These are phyloP conservation scores for Diaporthe citri DNA, from an alignment of 2,329 filamentous ascomycete species.

Conservation along the genomic window DNA sequence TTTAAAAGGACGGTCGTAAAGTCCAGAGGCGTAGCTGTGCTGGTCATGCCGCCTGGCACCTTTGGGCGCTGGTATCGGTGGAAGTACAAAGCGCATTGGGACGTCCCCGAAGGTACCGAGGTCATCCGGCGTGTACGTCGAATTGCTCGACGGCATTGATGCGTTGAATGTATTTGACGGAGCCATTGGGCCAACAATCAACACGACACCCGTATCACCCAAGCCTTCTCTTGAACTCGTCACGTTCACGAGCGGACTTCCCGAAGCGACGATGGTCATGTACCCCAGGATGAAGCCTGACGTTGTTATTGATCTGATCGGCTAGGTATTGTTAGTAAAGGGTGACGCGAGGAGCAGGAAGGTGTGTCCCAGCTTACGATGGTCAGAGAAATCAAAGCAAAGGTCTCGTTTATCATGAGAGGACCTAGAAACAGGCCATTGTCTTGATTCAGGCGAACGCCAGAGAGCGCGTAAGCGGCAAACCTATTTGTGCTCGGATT, in stretches of 20 bases:
- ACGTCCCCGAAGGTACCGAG: slow-evolving; percentile 55
- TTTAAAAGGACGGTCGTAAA: slow-evolving; percentile 65
- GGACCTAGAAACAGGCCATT: slow-evolving; percentile 82
- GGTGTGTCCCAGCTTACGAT: slow-evolving; percentile 51
- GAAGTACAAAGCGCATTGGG: slow-evolving; percentile 71
- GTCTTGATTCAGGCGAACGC: slow-evolving; percentile 62
- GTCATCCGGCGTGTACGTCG: slow-evolving; percentile 55
- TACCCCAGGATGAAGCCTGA: slow-evolving; percentile 79
- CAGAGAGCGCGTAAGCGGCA: slow-evolving; percentile 63
- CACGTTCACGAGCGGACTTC: slow-evolving; percentile 72
- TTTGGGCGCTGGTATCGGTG: slow-evolving; percentile 58
- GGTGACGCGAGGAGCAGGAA: neutral
- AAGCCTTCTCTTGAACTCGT: slow-evolving; percentile 76
- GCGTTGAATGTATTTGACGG: slow-evolving; percentile 74
- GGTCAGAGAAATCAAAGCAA: slow-evolving; percentile 84
- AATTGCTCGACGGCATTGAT: slow-evolving; percentile 59
- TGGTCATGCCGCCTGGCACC: slow-evolving; percentile 62
- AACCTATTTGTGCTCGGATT: slow-evolving; percentile 57
- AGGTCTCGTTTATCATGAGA: slow-evolving; percentile 76
- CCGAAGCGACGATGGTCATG: slow-evolving; percentile 83
- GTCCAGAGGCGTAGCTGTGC: slow-evolving; percentile 57
- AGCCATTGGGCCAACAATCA: slow-evolving; percentile 77
- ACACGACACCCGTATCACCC: slow-evolving; percentile 75
- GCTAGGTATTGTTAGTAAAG: slow-evolving; percentile 48
- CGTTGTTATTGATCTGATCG: slow-evolving; percentile 77